Percentiles rank a stretch among this genome's conserved stretches.
Evolutionary conservation across 495 filamentous ascomycete species (phyloP).

Genomic region (Monascus purpureus): DNA sequence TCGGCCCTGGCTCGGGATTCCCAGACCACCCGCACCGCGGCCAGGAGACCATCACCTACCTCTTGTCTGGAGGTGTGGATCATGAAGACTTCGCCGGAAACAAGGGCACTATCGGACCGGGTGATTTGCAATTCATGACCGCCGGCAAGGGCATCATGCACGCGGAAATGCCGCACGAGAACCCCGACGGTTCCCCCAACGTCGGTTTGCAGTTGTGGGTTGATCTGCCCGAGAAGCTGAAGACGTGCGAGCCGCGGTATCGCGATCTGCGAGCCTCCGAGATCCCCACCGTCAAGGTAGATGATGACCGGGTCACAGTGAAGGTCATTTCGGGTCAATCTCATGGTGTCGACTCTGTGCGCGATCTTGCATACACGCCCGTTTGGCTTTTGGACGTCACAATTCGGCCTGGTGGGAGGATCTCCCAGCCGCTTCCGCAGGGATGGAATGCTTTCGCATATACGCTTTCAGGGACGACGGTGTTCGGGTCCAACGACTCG

Average conservation of each 20-base stretch:
- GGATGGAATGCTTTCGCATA: conserved; percentile 93
- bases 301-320: conserved; percentile 58
- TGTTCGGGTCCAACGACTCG: conserved; percentile 47
- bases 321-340: conserved; percentile 83
- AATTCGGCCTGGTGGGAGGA: conserved; percentile 62
- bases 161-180: conserved; percentile 87
- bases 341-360: conserved; percentile 70
- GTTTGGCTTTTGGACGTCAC: conserved; percentile 85
- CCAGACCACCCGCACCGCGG: conserved; percentile 72
- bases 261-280: conserved; percentile 66
- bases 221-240: conserved; percentile 69
- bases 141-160: conserved; percentile 89
- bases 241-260: conserved; percentile 82
- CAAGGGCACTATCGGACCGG: conserved; percentile 67
- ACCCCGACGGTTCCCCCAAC: conserved; percentile 59
- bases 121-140: conserved; percentile 96
- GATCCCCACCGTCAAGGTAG: conserved; percentile 55
- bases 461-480: conserved; percentile 52
- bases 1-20: conserved; percentile 71
- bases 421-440: conserved; percentile 58
- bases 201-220: conserved; percentile 94
- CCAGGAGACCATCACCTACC: conserved; percentile 85
- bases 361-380: conserved; percentile 87
- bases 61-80: conserved; percentile 71
- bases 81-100: conserved; percentile 94